phyloP scores from a whole-genome alignment of 257 asterid genomes.

The Solanum stenotomum region DNA sequence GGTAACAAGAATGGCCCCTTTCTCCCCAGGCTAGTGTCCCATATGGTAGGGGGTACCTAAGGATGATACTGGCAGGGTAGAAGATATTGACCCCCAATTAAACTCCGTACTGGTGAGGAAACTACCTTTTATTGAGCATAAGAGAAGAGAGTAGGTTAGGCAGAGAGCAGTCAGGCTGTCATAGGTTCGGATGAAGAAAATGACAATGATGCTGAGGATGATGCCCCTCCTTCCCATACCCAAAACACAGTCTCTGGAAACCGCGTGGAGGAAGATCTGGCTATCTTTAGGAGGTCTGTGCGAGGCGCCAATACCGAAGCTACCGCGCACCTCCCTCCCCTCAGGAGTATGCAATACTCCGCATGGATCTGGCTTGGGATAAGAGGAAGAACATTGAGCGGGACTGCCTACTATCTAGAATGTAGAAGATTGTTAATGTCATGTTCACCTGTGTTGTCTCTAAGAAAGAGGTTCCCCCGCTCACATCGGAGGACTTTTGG shows the following conservation, averaged over 20 bases:
- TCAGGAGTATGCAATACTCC: neutral
- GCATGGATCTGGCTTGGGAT: neutral
- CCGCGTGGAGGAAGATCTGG: rapidly evolving
- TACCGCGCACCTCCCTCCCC: neutral
- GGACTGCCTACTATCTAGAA: neutral
- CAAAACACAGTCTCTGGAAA: neutral
- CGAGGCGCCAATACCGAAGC: rapidly evolving
- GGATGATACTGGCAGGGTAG: neutral
- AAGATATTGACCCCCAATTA: too few relatives aligned
- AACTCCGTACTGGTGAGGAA: neutral
- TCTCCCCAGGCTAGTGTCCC: neutral
- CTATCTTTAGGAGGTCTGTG: too few relatives aligned
- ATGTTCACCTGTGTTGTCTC: neutral
- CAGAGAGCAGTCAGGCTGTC: neutral
- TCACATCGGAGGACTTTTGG: neutral
- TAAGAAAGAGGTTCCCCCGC: neutral
- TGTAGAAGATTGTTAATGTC: neutral
- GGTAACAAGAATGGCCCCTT: neutral
- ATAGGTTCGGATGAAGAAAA: neutral
- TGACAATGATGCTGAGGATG: neutral
- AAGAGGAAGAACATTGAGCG: too few relatives aligned
- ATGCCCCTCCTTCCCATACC: neutral
- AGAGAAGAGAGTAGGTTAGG: too few relatives aligned
- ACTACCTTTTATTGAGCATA: too few relatives aligned
- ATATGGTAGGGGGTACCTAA: neutral